Percentiles rank a stretch among this genome's conserved stretches.
These are phyloP conservation scores for Curvularia sp. DNA, from an alignment of 2,329 filamentous ascomycete genomes.

Conservation along the genomic window DNA sequence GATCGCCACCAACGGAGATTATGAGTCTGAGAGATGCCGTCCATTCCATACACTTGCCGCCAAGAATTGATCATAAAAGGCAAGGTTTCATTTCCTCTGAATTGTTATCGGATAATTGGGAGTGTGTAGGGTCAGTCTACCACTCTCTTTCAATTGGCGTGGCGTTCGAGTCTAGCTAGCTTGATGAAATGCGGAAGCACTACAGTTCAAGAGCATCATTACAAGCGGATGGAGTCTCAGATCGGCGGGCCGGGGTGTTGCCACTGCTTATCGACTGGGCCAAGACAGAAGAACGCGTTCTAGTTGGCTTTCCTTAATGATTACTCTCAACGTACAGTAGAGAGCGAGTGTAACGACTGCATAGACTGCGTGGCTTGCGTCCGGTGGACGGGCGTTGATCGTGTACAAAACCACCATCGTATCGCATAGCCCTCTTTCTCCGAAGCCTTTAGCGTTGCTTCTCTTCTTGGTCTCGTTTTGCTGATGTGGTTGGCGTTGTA, in stretches of 20 bases:
- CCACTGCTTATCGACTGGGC: neutral
- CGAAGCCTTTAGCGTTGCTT: neutral
- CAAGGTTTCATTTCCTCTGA: neutral
- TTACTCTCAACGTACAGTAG: neutral
- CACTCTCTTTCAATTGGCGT: neutral
- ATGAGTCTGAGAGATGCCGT: neutral
- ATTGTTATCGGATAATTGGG: neutral
- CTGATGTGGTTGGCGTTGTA: conserved; percentile 1
- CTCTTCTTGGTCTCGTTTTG: too few species aligned
- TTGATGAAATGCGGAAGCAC: neutral
- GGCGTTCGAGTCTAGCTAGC: neutral
- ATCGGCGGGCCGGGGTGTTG: neutral
- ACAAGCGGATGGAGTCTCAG: too few species aligned
- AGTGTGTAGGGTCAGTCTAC: neutral
- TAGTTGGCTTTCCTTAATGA: neutral
- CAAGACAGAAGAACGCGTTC: neutral
- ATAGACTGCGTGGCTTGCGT: neutral
- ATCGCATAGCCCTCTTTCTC: neutral
- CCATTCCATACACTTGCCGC: neutral
- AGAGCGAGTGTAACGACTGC: neutral
- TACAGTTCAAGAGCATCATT: neutral
- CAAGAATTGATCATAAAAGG: neutral
- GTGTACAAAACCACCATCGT: neutral
- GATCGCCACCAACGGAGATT: conserved; percentile 7
- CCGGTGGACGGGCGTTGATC: neutral